Base-by-base conservation (phyloP, 495 filamentous ascomycete genomes). In the Penicillium manginii region DNA sequence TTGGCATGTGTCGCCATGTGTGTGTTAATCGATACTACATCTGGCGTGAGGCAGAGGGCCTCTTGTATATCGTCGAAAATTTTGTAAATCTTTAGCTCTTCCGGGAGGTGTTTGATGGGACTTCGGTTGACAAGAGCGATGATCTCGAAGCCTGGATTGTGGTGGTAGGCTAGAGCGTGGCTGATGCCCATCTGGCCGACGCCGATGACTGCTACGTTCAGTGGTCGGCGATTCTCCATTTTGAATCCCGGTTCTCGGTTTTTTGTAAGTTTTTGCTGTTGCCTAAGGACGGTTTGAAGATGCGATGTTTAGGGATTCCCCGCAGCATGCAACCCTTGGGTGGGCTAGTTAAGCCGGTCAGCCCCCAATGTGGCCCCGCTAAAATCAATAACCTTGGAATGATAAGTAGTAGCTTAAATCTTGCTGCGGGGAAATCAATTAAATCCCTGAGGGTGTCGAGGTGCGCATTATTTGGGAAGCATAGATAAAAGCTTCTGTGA, bases 101-200 rank as follows among this genome's bases (percentile, higher is more conserved):
- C 26, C n/a, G 59, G 59, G 3, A 61, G 23, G 12, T 46, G 31
- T 19, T 57, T 61, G 2, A 32, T 33, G 14, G 59, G 45, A 17
- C 53, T 54, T 57, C 47, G 53, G 31, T 61, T 55, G 1, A 61
- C 47, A 8, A 61, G 47, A 22, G 46, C 43, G 22, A 61, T 57
- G 14, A 61, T 61, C 23, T 52, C 33, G 48, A 57, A 61, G n/a
- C 59, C 59, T 0, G 54, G 54, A 43, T 61, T 61, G 35, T 48
- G 54, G 18, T 61, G 59, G 54, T 61, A 61, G n/a, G 59, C 59
- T 10, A 61, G 35, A 14, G 59, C 53, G 50, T 61, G 59, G 53
- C 59, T 61, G 59, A 51, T 54, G 17, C 59, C 59, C 59, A 61
- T 61, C 37, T 61, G 59, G 48, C 59, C 59, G 18, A 61, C 39